These are phyloP conservation scores for Cryptosporidium canis DNA, from an alignment of 169 alveolate genomes.

Conservation along the genomic window DNA sequence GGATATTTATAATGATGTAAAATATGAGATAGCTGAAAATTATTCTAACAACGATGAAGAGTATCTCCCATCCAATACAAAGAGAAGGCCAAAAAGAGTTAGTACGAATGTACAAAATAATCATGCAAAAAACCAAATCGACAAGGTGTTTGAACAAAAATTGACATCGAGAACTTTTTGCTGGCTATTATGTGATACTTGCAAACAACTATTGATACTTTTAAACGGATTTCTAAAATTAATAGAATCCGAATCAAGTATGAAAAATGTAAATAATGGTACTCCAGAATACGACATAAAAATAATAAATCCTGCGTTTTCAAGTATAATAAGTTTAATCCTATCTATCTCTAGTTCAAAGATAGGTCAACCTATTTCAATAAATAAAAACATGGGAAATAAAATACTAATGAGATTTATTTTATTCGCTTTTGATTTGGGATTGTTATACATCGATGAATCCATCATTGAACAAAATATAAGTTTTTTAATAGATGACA, in stretches of 20 bases:
- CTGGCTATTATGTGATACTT: constrained; percentile 56
- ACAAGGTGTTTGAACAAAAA: constrained; percentile 61
- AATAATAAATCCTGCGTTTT: background rate
- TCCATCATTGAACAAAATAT: background rate
- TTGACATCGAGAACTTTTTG: constrained; percentile 61
- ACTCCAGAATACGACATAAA: background rate
- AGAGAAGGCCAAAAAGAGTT: background rate
- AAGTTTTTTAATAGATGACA: background rate
- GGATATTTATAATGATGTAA: constrained; percentile 5
- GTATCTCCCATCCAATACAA: background rate
- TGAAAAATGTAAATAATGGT: background rate
- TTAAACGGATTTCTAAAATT: constrained; percentile 37
- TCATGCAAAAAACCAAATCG: constrained; percentile 14
- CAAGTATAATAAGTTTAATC: constrained; percentile 43
- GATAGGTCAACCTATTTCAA: constrained; percentile 46
- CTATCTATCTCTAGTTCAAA: constrained; percentile 44
- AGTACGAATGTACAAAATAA: background rate
- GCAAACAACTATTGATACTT: constrained; percentile 40
- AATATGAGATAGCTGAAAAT: background rate
- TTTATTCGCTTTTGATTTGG: constrained; percentile 58
- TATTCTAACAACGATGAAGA: constrained; percentile 29
- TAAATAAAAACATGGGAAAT: background rate
- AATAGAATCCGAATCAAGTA: background rate
- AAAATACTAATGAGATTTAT: constrained; percentile 18
- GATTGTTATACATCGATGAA: constrained; percentile 37